Evolutionary conservation across 208 protist species (phyloP), one percentile per base, ranked within the genome.

Genomic region (Leishmania amazonensis): DNA sequence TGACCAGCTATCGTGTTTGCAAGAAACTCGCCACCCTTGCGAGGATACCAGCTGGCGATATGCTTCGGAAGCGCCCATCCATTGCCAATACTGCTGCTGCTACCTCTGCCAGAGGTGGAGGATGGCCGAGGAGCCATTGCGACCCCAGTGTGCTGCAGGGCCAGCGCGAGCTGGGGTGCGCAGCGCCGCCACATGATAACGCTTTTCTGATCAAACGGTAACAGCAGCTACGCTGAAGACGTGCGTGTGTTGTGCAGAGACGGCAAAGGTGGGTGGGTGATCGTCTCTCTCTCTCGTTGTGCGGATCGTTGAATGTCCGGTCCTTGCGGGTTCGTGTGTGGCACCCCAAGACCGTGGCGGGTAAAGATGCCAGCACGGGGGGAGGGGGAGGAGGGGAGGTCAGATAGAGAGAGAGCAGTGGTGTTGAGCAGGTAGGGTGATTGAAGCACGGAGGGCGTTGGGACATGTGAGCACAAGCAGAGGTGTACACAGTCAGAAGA

Each of bases 1-100:
- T 97, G 94, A 0, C 94, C 94, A 8, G 90, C 89, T 0, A 97
- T 73, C 53, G 93, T 84, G 81, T 95, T 87, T 9, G 85, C 94
- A 5, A 97, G 75, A 67, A 95, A 95, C 75, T 91, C 89, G 13
- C 94, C 94, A 17, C 82, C 89, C 45, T 87, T 19, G 24, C 83
- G 84, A 6, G 94, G 94, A 76, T 96, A 96, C 90, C 90, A 94
- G 40, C 72, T 78, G 4, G 64, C n/a, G 21, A 85, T 68, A 8
- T 40, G 49, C 40, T 78, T 72, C 17, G 83, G 79, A 13, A 83
- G 75, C 35, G 75, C 58, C 75, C 75, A 79, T 1, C 54, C 75
- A 70, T 58, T 51, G 47, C n/a, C 35, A 11, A 21, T 38, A 31
- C 40, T 21, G 42, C 75, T 15, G 72, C 72, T 60, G 71, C 71